phyloP scores from a whole-genome alignment of 768 basidiomycete genomes.

The Mycena vitilis region DNA sequence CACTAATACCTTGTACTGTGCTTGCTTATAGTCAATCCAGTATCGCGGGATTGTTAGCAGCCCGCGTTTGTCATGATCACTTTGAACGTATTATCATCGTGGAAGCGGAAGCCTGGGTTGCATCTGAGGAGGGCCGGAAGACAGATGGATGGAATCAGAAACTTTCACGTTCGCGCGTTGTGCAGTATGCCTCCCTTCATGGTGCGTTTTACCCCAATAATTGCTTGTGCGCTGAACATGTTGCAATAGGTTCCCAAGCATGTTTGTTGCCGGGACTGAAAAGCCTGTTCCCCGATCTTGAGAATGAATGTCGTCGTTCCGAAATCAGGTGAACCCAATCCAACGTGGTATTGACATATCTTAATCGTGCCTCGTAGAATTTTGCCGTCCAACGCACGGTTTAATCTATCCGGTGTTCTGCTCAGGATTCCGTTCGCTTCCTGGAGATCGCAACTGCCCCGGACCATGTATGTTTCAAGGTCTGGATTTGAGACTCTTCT shows the following conservation, averaged over 20 bases:
- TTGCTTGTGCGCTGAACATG: no score
- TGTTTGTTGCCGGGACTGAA: slow-evolving; percentile 31
- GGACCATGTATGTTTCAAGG: slow-evolving; percentile 38
- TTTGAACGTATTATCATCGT: slow-evolving; percentile 47
- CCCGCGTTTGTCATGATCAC: slow-evolving; percentile 47
- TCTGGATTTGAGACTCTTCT: slow-evolving; percentile 45
- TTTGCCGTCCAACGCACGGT: slow-evolving; percentile 34
- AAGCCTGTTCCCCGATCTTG: slow-evolving; percentile 37
- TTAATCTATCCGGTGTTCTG: slow-evolving; percentile 29
- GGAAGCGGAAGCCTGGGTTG: slow-evolving; percentile 46
- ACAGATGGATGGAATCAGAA: slow-evolving; percentile 35
- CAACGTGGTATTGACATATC: background rate
- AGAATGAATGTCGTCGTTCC: slow-evolving; percentile 35
- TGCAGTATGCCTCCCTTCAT: slow-evolving; percentile 44
- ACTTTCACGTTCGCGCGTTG: slow-evolving; percentile 37
- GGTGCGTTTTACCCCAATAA: slow-evolving; percentile 9
- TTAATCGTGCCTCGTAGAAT: slow-evolving; percentile 21
- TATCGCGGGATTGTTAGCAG: slow-evolving; percentile 46
- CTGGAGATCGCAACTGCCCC: slow-evolving; percentile 29
- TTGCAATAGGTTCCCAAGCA: slow-evolving; percentile 9
- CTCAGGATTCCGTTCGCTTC: slow-evolving; percentile 29
- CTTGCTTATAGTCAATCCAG: slow-evolving; percentile 31
- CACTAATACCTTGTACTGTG: background rate
- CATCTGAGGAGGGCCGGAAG: slow-evolving; percentile 37
- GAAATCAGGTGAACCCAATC: slow-evolving; percentile 24